Conservation (phyloP, 805 yeast genomes). For the Priceomyces castillae region DNA sequence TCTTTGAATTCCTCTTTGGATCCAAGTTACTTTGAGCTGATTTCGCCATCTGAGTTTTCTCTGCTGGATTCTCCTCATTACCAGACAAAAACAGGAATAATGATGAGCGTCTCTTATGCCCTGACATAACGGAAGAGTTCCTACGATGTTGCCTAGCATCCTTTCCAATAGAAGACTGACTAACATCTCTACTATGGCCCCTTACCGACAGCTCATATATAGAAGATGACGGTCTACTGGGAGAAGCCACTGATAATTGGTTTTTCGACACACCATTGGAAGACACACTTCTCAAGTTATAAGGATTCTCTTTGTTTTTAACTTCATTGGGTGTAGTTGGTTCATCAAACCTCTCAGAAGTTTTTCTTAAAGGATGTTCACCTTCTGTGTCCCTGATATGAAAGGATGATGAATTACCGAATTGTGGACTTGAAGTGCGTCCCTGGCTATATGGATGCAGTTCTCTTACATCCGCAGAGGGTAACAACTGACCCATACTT, state of each 20-base stretch:
- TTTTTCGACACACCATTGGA: neutral
- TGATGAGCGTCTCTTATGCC: slow-evolving; percentile 61
- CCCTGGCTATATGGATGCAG: neutral
- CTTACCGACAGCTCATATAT: slow-evolving; percentile 45
- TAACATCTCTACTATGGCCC: slow-evolving; percentile 43
- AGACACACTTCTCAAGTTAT: neutral
- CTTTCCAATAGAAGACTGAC: slow-evolving; percentile 27
- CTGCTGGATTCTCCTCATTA: slow-evolving; percentile 18
- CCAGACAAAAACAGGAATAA: slow-evolving; percentile 50
- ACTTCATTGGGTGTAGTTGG: neutral
- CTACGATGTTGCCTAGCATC: slow-evolving; percentile 16
- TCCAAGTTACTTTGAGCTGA: slow-evolving; percentile 1
- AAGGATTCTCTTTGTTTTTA: neutral
- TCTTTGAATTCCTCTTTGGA: slow-evolving; percentile 2
- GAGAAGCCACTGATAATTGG: slow-evolving; percentile 4
- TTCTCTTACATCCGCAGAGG: slow-evolving; percentile 30
- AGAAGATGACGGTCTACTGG: slow-evolving; percentile 47
- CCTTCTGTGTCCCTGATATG: no score
- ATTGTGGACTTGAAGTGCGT: no score
- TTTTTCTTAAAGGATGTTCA: no score
- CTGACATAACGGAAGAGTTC: slow-evolving; percentile 26
- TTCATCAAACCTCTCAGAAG: neutral
- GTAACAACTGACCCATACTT: slow-evolving; percentile 31
- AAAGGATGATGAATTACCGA: no score
- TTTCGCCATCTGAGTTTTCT: neutral